phyloP scores from a whole-genome alignment of 768 basidiomycete genomes.

The Mycena leptocephala region DNA sequence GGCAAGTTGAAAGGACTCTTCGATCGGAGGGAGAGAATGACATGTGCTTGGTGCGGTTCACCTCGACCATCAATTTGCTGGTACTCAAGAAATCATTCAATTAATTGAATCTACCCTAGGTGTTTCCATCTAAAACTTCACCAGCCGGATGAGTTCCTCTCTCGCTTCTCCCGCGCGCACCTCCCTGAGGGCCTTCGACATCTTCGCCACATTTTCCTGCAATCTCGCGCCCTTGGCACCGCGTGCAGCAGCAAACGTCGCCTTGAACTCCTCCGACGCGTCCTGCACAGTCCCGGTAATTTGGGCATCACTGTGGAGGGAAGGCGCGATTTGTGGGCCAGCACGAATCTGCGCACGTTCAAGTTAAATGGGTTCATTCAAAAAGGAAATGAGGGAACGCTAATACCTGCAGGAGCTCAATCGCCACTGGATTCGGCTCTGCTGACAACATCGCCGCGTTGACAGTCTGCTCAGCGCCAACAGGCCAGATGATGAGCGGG shows the following conservation, averaged over 20 bases:
- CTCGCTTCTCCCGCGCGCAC: not conserved
- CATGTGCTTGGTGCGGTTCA: too few species aligned
- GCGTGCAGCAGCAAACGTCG: not conserved
- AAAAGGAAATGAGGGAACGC: not conserved
- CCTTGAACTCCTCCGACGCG: constrained; percentile 17
- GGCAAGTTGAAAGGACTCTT: too few species aligned
- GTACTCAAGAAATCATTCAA: too few species aligned
- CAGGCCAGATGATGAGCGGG: constrained; percentile 28
- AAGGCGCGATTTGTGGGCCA: constrained; percentile 10
- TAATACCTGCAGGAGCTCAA: constrained; percentile 24
- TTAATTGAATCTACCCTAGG: too few species aligned
- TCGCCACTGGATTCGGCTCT: constrained; percentile 12
- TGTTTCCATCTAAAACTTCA: not conserved
- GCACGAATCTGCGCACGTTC: constrained; percentile 6
- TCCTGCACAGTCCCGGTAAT: constrained; percentile 23
- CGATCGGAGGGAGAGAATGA: too few species aligned
- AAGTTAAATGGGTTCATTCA: not conserved
- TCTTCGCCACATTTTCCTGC: not conserved
- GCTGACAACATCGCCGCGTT: constrained; percentile 15
- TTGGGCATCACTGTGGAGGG: not conserved
- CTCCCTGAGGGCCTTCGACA: not conserved
- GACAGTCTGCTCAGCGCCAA: constrained; percentile 10
- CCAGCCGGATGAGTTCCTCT: constrained; percentile 6
- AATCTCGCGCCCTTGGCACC: not conserved
- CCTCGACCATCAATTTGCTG: too few species aligned